phyloP scores from a whole-genome alignment of 2,329 filamentous ascomycete genomes.

The Talaromyces piceae region DNA sequence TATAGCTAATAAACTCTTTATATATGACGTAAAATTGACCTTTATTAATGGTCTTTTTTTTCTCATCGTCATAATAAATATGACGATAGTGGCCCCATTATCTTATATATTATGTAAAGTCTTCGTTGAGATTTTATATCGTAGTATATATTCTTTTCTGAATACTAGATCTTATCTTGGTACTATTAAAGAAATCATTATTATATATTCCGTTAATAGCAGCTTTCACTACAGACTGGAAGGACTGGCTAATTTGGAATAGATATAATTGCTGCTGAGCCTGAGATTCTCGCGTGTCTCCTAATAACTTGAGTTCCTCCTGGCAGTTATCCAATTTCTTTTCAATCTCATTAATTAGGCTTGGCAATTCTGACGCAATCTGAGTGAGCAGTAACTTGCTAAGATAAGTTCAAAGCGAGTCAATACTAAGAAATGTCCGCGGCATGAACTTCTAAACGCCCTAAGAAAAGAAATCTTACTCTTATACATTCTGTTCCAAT shows the following conservation, averaged over 20 bases:
- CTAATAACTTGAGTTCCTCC: background rate
- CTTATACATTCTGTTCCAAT: conserved; percentile 20
- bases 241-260: background rate
- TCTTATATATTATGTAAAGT: conserved; percentile 16
- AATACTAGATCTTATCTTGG: conserved; percentile 14
- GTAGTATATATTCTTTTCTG: conserved; percentile 19
- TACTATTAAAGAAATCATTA: conserved; percentile 24
- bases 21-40: background rate
- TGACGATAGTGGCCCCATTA: conserved; percentile 11
- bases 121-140: conserved; percentile 13
- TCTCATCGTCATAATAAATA: conserved; percentile 6
- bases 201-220: conserved; percentile 28
- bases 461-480: background rate
- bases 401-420: conserved; percentile 30
- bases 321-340: background rate
- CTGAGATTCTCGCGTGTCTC: background rate
- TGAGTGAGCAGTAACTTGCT: conserved; percentile 28
- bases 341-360: background rate
- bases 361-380: conserved; percentile 1
- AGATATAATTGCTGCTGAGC: background rate
- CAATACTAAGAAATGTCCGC: conserved; percentile 23
- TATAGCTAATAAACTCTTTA: conserved; percentile 9
- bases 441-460: background rate
- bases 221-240: conserved; percentile 10
- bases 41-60: background rate